These are phyloP conservation scores for Sherardia arvensis DNA, from an alignment of 257 asterid species.

Conservation along the genomic window DNA sequence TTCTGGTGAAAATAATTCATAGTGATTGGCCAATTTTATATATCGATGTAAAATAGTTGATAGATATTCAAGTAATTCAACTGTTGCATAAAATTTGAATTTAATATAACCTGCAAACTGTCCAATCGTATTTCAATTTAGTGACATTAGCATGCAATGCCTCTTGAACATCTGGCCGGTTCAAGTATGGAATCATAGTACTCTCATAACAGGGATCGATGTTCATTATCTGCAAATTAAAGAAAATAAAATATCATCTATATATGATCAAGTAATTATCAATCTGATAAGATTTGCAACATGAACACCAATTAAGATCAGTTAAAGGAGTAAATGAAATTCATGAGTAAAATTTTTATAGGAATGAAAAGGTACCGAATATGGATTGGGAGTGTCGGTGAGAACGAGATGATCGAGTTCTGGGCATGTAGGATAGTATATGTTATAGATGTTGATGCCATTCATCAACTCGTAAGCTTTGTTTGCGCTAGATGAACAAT, in stretches of 20 bases:
- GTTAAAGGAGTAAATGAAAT: no score
- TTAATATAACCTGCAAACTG: conserved; percentile 73
- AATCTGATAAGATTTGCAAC: no score
- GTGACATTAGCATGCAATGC: conserved; percentile 85
- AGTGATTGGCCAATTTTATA: conserved; percentile 43
- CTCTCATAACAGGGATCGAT: conserved; percentile 63
- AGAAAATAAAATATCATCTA: no score
- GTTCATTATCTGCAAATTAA: conserved; percentile 22
- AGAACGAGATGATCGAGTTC: conserved; percentile 13
- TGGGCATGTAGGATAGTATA: conserved; percentile 55
- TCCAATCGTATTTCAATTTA: conserved; percentile 45
- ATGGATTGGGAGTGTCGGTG: conserved; percentile 40
- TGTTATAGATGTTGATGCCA: conserved; percentile 42
- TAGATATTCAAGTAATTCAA: no score
- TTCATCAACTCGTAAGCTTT: conserved; percentile 6
- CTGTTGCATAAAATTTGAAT: no score
- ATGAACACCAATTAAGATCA: no score
- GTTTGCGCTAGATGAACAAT: conserved; percentile 16
- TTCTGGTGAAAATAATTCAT: no score
- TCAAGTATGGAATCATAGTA: conserved; percentile 48
- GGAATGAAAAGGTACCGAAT: conserved; percentile 24
- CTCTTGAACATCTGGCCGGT: conserved; percentile 62
- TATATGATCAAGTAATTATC: no score
- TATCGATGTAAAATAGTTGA: no score
- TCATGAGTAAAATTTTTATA: not conserved